Evolutionary conservation across 1,284 basidiomycete species (phyloP).

Genomic region (Ustilago trichophora): DNA sequence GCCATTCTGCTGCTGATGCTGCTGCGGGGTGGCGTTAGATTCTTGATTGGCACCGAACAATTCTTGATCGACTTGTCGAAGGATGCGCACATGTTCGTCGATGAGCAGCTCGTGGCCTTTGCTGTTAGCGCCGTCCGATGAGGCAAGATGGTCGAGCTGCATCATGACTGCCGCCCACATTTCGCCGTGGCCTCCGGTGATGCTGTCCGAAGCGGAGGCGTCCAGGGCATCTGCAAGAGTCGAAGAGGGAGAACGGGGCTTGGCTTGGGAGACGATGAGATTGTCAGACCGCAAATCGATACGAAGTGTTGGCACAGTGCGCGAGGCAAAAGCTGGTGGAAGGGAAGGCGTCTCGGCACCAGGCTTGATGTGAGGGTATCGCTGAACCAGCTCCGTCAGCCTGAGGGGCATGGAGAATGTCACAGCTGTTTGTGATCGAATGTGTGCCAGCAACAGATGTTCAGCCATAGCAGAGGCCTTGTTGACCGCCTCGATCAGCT

Average conservation of each 20-base stretch:
- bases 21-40: no score
- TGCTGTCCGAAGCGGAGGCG: slow-evolving; percentile 17
- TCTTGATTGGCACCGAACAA: background rate
- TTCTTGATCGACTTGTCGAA: slow-evolving; percentile 30
- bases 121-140: no score
- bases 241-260: slow-evolving; percentile 27
- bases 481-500: slow-evolving; percentile 12
- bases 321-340: slow-evolving; percentile 22
- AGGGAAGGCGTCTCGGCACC: slow-evolving; percentile 16
- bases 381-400: slow-evolving; percentile 46
- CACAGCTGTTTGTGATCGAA: slow-evolving; percentile 45
- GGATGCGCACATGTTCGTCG: slow-evolving; percentile 51
- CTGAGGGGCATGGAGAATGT: slow-evolving; percentile 51
- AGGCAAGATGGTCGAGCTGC: slow-evolving; percentile 15
- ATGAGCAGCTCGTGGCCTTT: slow-evolving; percentile 23
- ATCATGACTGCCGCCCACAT: slow-evolving; percentile 32
- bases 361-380: slow-evolving; percentile 36
- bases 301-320: slow-evolving; percentile 22
- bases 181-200: slow-evolving; percentile 25
- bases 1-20: no score
- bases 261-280: slow-evolving; percentile 31
- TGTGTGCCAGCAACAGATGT: slow-evolving; percentile 54
- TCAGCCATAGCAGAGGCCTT: slow-evolving; percentile 29
- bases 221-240: slow-evolving; percentile 45
- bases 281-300: slow-evolving; percentile 49